phyloP scores from a whole-genome alignment of 441 rosid species.

The Capsella rubella region DNA sequence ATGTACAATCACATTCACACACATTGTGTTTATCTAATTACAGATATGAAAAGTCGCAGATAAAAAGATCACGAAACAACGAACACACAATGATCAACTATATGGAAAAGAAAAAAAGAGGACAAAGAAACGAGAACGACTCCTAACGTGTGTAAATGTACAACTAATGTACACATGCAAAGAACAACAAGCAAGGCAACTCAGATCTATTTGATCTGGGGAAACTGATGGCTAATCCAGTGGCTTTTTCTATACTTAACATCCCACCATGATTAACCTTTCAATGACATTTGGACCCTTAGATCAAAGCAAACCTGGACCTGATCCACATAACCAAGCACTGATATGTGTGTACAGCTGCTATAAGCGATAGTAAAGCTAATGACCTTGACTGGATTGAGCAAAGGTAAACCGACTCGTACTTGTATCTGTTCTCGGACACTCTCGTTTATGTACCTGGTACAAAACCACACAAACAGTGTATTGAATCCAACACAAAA shows the following conservation, averaged over 20 bases:
- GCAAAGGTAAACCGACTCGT: conserved; percentile 31
- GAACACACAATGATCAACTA: conserved; percentile 24
- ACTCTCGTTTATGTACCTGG: conserved; percentile 39
- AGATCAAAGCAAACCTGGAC: conserved; percentile 30
- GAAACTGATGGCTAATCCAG: background rate
- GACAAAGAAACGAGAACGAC: background rate
- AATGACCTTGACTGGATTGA: conserved; percentile 38
- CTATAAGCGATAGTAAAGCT: conserved; percentile 15
- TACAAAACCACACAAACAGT: conserved; percentile 7
- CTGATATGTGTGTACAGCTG: conserved; percentile 22
- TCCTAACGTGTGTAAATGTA: conserved; percentile 25
- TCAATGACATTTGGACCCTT: conserved; percentile 23
- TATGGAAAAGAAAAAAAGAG: background rate
- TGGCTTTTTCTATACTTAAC: conserved; percentile 4
- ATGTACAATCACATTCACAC: conserved; percentile 2
- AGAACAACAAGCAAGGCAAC: conserved; percentile 22
- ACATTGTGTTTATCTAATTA: background rate
- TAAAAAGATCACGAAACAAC: conserved; percentile 23
- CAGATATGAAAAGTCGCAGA: background rate
- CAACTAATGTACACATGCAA: conserved; percentile 33
- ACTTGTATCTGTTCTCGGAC: conserved; percentile 29
- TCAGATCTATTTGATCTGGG: background rate
- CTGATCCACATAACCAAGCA: conserved; percentile 26
- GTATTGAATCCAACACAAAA: conserved; percentile 18
- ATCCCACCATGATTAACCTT: conserved; percentile 22